Evolutionary conservation across 495 filamentous ascomycete genomes (phyloP).

Genomic region (Penicillium arizonense): DNA sequence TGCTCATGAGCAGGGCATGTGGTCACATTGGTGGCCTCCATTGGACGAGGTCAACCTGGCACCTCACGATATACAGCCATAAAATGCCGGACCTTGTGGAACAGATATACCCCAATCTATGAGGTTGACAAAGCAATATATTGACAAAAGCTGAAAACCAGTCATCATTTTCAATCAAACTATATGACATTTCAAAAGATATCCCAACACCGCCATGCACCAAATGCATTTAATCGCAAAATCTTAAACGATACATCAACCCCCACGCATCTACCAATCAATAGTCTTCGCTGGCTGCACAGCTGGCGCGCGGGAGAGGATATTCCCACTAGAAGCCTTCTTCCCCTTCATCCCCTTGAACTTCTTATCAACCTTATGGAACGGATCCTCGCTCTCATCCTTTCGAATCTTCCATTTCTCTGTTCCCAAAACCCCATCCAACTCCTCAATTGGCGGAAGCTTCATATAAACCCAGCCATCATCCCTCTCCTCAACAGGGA

Average conservation of each 20-base stretch:
- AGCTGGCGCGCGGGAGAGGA: slow-evolving; percentile 38
- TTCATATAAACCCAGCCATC: slow-evolving; percentile 86
- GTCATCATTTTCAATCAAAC: too few relatives aligned
- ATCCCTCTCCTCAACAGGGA: slow-evolving; percentile 72
- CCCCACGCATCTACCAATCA: slow-evolving; percentile 58
- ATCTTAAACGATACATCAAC: background rate
- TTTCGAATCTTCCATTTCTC: slow-evolving; percentile 79
- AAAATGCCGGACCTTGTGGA: too few relatives aligned
- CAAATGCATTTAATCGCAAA: background rate
- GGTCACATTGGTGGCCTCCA: slow-evolving; percentile 18
- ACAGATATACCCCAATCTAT: too few relatives aligned
- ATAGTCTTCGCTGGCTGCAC: slow-evolving; percentile 50
- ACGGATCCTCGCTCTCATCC: slow-evolving; percentile 62
- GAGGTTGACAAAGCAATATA: background rate
- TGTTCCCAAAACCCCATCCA: slow-evolving; percentile 81
- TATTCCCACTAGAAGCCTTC: slow-evolving; percentile 52
- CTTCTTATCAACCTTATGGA: slow-evolving; percentile 68
- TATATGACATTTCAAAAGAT: background rate
- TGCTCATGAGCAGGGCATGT: slow-evolving; percentile 17
- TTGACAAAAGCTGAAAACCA: background rate
- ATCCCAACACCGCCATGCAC: background rate
- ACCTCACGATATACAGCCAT: background rate
- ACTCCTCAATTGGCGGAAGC: slow-evolving; percentile 79
- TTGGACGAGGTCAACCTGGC: slow-evolving; percentile 6
- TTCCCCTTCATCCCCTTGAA: slow-evolving; percentile 56